Base-by-base conservation (phyloP, 768 basidiomycete species). In the Mycena maculata region DNA sequence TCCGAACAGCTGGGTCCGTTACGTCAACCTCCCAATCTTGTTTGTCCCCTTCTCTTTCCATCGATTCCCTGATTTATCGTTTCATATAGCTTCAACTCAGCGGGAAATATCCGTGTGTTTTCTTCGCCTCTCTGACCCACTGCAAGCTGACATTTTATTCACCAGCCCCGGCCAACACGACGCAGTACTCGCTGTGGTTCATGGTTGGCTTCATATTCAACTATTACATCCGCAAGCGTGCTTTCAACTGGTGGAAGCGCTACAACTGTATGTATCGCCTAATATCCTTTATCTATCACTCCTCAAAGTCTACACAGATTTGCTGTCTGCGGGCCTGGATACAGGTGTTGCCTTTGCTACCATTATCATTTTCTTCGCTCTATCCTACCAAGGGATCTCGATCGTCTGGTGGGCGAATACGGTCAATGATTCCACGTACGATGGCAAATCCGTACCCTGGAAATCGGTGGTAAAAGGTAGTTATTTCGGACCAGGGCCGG, bases 161-260 rank as follows among this genome's bases (percentile, higher is more conserved):
- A 28, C 13, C 41, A 62, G 60, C 60, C 31, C 60, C 60, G 9
- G 60, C 60, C 39, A 62, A 52, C 28, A 62, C 60, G 13, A 53
- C 60, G 30, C 60, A 62, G 22, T 62, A 62, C 23, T 62, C 60
- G n/a, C 39, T 62, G 12, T 62, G 60, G 60, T 62, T 62, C 18
- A 52, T 62, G 5, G n/a, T 28, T 11, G 60, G 60, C 16, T 62
- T 62, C 27, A 16, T 54, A 4, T 62, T 62, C 50, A 62, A 62
- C 42, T 62, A 62, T 22, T 62, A 53, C 60, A 62, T 62, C 10
- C 50, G 60, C 15, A 62, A 62, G 22, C 50, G 52, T 9, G 60
- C 60, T 11, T 62, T 62, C 18, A 49, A 20, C 4, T 62, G 60
- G 60, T 62, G 60, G 60, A 62, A 62, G 49, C 60, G 60, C 3